Evolutionary conservation across 495 filamentous ascomycete species (phyloP).

Genomic region (Cladorrhinum samala): DNA sequence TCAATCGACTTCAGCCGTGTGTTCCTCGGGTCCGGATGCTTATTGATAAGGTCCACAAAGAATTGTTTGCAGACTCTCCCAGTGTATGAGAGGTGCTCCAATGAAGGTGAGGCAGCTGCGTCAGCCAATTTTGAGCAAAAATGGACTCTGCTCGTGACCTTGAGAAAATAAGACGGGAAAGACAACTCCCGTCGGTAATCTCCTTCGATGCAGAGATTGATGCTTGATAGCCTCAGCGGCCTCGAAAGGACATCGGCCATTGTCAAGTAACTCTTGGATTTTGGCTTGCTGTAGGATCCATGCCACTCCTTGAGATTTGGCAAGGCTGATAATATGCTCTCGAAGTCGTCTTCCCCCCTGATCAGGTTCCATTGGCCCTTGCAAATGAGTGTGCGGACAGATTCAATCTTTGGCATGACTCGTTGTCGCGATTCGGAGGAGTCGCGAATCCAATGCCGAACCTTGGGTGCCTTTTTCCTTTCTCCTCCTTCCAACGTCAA

Average conservation of each 20-base stretch:
- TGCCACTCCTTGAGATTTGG: constrained; percentile 66
- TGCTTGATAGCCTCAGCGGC: constrained; percentile 48
- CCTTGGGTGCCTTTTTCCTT: constrained; percentile 60
- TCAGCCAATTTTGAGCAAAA: constrained; percentile 51
- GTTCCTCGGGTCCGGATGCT: constrained; percentile 33
- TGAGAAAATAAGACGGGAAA: constrained; percentile 48
- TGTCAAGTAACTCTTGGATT: constrained; percentile 59
- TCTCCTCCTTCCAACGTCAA: constrained; percentile 73
- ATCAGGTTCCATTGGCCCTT: constrained; percentile 74
- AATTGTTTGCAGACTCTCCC: constrained; percentile 55
- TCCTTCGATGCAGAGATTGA: constrained; percentile 62
- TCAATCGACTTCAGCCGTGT: constrained; percentile 57
- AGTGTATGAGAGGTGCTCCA: constrained; percentile 62
- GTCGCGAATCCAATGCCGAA: constrained; percentile 48
- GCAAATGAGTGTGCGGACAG: constrained; percentile 56
- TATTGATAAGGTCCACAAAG: constrained; percentile 48
- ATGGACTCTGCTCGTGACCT: constrained; percentile 47
- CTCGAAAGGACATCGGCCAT: constrained; percentile 52
- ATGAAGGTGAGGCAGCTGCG: constrained; percentile 46
- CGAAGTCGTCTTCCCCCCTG: constrained; percentile 57
- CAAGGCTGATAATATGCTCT: constrained; percentile 50
- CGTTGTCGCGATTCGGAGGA: constrained; percentile 13
- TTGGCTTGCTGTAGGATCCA: constrained; percentile 62
- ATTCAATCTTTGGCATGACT: constrained; percentile 25
- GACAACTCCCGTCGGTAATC: constrained; percentile 55